These are phyloP conservation scores for Thraustochytrium sp. DNA, from an alignment of 352 stramenopile species.

Conservation along the genomic window DNA sequence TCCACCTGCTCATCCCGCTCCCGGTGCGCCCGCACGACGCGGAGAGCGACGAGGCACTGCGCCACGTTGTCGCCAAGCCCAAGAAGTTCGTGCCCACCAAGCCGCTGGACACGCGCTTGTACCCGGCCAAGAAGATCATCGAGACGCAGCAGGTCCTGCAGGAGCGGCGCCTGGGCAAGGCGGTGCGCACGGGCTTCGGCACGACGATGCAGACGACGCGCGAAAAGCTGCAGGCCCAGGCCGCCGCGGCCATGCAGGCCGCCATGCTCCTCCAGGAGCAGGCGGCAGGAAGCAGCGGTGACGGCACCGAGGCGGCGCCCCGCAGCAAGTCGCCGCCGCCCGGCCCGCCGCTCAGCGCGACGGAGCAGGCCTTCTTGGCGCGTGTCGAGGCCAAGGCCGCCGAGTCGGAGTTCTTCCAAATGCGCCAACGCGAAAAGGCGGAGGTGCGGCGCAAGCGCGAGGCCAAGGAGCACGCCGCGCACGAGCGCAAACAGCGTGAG, in stretches of 20 bases:
- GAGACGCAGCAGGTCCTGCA: background rate
- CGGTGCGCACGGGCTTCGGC: background rate
- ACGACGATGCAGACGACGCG: background rate
- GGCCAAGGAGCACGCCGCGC: background rate
- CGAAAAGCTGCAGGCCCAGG: background rate
- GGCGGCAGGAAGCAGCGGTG: background rate
- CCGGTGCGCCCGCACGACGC: background rate
- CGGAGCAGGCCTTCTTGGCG: slow-evolving; percentile 9
- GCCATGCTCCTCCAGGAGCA: background rate
- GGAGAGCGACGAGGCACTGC: background rate
- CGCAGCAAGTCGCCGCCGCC: background rate
- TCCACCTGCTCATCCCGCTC: slow-evolving; percentile 11
- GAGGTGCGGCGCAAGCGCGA: background rate
- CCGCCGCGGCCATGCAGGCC: background rate
- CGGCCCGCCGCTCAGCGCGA: background rate
- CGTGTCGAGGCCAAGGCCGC: slow-evolving; percentile 26
- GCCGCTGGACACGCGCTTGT: slow-evolving; percentile 7
- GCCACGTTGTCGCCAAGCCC: background rate
- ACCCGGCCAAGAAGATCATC: background rate
- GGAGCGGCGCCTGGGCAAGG: background rate
- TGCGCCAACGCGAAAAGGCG: background rate
- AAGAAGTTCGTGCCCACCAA: background rate
- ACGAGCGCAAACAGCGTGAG: background rate
- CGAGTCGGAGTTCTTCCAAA: background rate
- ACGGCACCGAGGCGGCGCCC: background rate